These are phyloP conservation scores for Aspergillus fumigatiaffinis DNA, from an alignment of 2,329 filamentous ascomycete species.

Conservation along the genomic window DNA sequence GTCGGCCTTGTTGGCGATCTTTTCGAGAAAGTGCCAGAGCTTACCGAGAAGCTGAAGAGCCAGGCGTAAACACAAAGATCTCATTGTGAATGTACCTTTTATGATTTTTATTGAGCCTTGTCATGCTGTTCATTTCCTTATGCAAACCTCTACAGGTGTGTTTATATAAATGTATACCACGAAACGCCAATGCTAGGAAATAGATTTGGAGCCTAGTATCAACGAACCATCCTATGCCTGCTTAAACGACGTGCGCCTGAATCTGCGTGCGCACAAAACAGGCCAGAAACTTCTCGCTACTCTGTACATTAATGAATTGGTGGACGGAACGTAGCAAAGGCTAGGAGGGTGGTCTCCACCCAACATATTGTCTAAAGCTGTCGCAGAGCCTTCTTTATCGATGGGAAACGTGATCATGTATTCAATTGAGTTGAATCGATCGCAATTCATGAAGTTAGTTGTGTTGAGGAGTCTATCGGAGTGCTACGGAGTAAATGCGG, in stretches of 20 bases:
- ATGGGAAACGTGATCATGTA: background rate
- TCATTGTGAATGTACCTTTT: background rate
- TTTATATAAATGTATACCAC: slow-evolving; percentile 11
- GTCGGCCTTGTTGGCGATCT: slow-evolving; percentile 92
- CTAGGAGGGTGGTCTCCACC: background rate
- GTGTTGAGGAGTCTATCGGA: background rate
- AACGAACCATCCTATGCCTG: background rate
- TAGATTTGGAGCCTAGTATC: background rate
- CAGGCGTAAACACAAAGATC: slow-evolving; percentile 13
- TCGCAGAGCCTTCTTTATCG: background rate
- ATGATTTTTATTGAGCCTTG: slow-evolving; percentile 17
- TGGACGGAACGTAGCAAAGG: no score
- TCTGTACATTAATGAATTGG: no score
- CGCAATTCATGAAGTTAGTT: no score
- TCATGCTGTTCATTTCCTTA: slow-evolving; percentile 5
- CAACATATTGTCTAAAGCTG: background rate
- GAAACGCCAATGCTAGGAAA: slow-evolving; percentile 1
- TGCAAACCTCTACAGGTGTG: slow-evolving; percentile 2
- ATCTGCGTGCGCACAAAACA: background rate
- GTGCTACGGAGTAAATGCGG: background rate
- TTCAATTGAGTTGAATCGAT: background rate
- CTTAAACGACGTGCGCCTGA: background rate
- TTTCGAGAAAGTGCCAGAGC: slow-evolving; percentile 91
- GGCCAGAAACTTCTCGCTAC: no score
- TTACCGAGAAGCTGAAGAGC: slow-evolving; percentile 88